phyloP scores from a whole-genome alignment of 169 alveolate species.

The Eimeria nieschulzi region DNA sequence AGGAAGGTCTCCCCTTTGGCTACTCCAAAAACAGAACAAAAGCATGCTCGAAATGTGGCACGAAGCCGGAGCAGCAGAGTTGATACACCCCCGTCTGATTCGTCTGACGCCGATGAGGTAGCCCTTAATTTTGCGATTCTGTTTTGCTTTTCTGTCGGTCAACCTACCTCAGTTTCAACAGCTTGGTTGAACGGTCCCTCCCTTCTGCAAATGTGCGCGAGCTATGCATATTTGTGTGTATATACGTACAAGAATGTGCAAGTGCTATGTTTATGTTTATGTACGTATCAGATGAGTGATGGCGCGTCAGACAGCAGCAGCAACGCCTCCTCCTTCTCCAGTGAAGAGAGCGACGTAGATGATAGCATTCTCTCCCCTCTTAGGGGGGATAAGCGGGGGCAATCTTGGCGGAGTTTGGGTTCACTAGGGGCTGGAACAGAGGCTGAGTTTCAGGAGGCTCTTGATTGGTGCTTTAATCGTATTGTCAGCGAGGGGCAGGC shows the following conservation, averaged over 20 bases:
- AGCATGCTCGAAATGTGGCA: too few species aligned
- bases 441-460: not conserved
- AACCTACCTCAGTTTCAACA: too few species aligned
- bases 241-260: not conserved
- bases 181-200: too few species aligned
- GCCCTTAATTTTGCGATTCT: not conserved
- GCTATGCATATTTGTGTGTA: not conserved
- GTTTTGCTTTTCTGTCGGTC: not conserved
- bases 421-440: not conserved
- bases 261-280: not conserved
- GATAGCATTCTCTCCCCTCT: slow-evolving; percentile 7
- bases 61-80: too few species aligned
- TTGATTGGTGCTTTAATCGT: slow-evolving; percentile 19
- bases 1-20: too few species aligned
- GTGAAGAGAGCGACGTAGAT: not conserved
- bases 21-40: too few species aligned
- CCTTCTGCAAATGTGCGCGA: not conserved
- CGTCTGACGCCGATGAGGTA: too few species aligned
- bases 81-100: too few species aligned
- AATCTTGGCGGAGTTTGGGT: not conserved
- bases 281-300: not conserved
- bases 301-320: slow-evolving; percentile 2
- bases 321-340: not conserved
- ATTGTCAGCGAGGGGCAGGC: not conserved
- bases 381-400: not conserved